Conservation (phyloP, 495 filamentous ascomycete species). For the Mytilinidion resinicola region DNA sequence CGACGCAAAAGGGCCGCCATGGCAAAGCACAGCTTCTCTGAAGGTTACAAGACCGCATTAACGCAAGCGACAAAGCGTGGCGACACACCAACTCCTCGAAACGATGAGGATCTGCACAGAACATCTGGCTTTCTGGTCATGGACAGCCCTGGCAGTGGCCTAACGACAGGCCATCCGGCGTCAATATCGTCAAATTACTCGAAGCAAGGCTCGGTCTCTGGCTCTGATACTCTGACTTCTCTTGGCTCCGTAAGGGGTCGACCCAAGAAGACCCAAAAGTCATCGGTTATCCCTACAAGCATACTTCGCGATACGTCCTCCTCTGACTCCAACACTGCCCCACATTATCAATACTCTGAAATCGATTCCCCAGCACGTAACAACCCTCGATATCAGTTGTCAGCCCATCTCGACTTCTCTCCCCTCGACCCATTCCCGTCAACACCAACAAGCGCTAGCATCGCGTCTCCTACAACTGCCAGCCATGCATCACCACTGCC, state of each 20-base stretch:
- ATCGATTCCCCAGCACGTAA: slow-evolving; percentile 3
- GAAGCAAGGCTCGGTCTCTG: background rate
- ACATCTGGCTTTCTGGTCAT: slow-evolving; percentile 24
- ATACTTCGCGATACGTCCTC: slow-evolving; percentile 23
- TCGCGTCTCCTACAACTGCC: slow-evolving; percentile 20
- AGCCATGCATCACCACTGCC: slow-evolving; percentile 22
- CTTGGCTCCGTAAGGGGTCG: slow-evolving; percentile 10
- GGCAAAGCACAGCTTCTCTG: slow-evolving; percentile 62
- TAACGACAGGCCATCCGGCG: background rate
- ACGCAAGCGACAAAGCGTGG: background rate
- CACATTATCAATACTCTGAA: background rate
- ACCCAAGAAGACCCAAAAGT: background rate
- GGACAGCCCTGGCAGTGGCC: slow-evolving; percentile 15
- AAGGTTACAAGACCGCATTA: slow-evolving; percentile 40
- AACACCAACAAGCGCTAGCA: slow-evolving; percentile 8
- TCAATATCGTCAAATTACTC: background rate
- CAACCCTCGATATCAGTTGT: slow-evolving; percentile 3
- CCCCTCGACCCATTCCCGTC: slow-evolving; percentile 23
- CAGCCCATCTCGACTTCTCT: slow-evolving; percentile 15
- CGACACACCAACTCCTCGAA: slow-evolving; percentile 7
- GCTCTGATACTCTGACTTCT: slow-evolving; percentile 8
- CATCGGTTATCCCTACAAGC: slow-evolving; percentile 5
- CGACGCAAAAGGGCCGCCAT: slow-evolving; percentile 70
- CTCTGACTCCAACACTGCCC: slow-evolving; percentile 3
- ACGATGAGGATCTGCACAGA: background rate